Evolutionary conservation across 441 rosid species (phyloP).

Genomic region (Gossypium gossypioides): DNA sequence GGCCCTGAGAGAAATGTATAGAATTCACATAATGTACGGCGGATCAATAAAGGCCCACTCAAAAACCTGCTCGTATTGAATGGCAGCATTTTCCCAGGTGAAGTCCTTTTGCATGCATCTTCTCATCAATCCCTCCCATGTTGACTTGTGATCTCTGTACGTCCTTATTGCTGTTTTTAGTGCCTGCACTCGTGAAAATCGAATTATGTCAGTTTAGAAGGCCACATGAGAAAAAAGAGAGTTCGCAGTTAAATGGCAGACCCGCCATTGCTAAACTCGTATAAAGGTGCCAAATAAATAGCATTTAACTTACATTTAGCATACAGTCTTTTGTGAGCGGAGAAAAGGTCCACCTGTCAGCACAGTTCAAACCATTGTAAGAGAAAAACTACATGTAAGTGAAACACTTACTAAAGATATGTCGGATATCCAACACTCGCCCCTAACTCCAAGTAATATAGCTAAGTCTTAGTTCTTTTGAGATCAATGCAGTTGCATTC

Average conservation of each 20-base stretch:
- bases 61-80: conserved; percentile 72
- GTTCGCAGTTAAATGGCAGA: no score
- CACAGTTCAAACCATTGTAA: conserved; percentile 15
- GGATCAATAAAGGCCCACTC: conserved; percentile 72
- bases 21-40: conserved; percentile 45
- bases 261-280: not conserved
- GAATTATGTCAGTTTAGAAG: not conserved
- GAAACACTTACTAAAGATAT: not conserved
- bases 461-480: not conserved
- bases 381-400: not conserved
- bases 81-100: conserved; percentile 83
- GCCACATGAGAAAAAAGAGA: no score
- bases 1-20: not conserved
- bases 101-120: conserved; percentile 63
- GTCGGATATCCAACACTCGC: not conserved
- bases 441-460: not conserved
- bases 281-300: not conserved
- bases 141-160: conserved; percentile 57
- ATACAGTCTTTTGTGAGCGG: conserved; percentile 70
- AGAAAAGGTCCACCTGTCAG: conserved; percentile 73
- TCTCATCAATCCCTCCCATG: conserved; percentile 75
- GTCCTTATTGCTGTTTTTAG: conserved; percentile 54
- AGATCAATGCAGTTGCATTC: not conserved
- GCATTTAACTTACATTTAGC: conserved; percentile 48
- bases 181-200: conserved; percentile 32